Base-by-base conservation (phyloP, 179 eudicot species). In the Gypsophila paniculata region DNA sequence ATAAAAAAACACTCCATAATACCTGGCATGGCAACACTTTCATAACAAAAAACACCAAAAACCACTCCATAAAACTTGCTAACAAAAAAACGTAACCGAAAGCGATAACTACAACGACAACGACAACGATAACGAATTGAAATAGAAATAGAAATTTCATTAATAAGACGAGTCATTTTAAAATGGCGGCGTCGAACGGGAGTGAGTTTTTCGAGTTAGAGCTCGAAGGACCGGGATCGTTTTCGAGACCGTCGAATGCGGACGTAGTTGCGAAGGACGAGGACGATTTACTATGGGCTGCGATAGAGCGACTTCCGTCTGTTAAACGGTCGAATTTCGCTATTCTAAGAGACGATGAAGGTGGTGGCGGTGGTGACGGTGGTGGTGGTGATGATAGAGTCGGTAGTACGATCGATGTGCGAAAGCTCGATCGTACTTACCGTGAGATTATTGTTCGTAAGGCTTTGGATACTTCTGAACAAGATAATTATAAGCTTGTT, bases 391-490 rank as follows among this genome's bases (percentile, higher is more conserved):
- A 39, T 22, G 69, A 51, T 0, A 21, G 75, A 65, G 11, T 80
- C 69, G 78, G 72, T 3, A 69, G 57, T 32, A 67, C 87, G 21
- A 68, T 91, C 9, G 97, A 93, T 54, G 97, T 93, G 2, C 61
- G 86, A 49, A 91, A 85, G 51, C 88, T 93, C 3, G 86, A 85
- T 82, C 86, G 90, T 6, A 25, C 11, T 15, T 39, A 70, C 23
- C 90, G 98, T 0, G 93, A 89, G 73, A 86, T 81, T n/a, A 74
- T 93, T 18, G 97, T 93, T 22, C 74, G 57, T 68, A 77, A 82
- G 19, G 98, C 98, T 0, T 74, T 93, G 64, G 90, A 85, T 34
- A 93, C 98, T 9, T 42, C 85, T 1, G 98, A 89, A 17, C 97
- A 91, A 77, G 96, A 93, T 69, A 88, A 93, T 69, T 86, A 53